Evolutionary conservation across 2,329 filamentous ascomycete species (phyloP), one percentile per base, ranked within the genome.

Genomic region (Diaporthe humulicola): DNA sequence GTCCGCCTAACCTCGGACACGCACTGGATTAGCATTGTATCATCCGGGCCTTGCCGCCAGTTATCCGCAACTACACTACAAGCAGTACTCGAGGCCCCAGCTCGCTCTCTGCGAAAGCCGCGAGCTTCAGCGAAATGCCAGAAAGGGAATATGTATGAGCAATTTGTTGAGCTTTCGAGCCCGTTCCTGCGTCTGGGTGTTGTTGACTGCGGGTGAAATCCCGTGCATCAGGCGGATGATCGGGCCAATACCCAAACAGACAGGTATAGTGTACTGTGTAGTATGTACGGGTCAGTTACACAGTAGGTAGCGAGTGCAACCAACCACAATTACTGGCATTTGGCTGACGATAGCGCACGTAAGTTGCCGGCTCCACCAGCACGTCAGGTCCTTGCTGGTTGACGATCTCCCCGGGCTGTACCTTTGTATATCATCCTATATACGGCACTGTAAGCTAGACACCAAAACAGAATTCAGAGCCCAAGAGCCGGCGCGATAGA

Each of bases 1-100:
- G 45, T 25, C 52, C 22, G n/a, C 12, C 42, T 74, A 71, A 74
- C 73, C 73, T 74, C 73, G 73, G 73, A 64, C 38, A 45, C 54
- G 40, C 61, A n/a, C 30, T 60, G 57, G 48, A 48, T 71, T 28
- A 36, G 25, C 58, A 52, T 56, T 19, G 33, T 50, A 57, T 58
- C 36, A 42, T 48, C 73, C 73, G 73, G 50, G 28, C 33, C 22
- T 45, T 74, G 45, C 73, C 73, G 73, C 54, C n/a, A 54, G 14
- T 40, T 25, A 42, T 15, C 30, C 64, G 33, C 28, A 6, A 38
- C 45, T 5, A 25, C 45, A 38, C 45, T 5, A 25, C 45, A 28
- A 67, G 64, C 25, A 30, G 45, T 30, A 54, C 22, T 28, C 45
- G 40, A 45, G 25, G 28, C n/a, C 48, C 14, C 33, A 19, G 64